A percentile compares a stretch with the other conserved stretches of the same genome.
phyloP scores from a whole-genome alignment of 169 alveolate species.

The Eimeria brunetti region DNA sequence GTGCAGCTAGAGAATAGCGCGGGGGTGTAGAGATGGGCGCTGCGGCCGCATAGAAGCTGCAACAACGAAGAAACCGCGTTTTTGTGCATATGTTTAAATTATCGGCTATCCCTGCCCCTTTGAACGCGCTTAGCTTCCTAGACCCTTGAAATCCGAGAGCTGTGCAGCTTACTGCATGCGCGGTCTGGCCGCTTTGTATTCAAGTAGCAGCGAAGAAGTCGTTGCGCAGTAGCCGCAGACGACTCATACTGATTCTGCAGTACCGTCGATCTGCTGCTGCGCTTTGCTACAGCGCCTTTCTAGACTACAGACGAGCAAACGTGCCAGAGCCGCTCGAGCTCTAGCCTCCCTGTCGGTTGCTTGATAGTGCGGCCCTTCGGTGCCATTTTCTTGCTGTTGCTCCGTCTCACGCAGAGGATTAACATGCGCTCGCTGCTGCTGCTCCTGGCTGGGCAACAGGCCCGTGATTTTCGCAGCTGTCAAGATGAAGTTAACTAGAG shows the following conservation, averaged over 20 bases:
- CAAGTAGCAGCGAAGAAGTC: not conserved
- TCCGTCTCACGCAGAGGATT: constrained; percentile 19
- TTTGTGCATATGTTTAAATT: not conserved
- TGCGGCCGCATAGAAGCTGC: not conserved
- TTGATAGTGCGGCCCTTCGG: not conserved
- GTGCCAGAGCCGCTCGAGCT: constrained; percentile 21
- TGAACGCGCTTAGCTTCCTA: not conserved
- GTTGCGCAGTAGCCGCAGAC: constrained; percentile 17
- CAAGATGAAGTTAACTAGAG: constrained; percentile 25
- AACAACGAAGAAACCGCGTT: not conserved
- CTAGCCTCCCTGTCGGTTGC: constrained; percentile 25
- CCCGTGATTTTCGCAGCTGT: constrained; percentile 17
- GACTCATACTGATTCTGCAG: not conserved
- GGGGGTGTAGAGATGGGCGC: not conserved
- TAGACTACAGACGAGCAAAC: not conserved
- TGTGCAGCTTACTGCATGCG: not conserved
- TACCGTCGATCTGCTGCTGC: not conserved
- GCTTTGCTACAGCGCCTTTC: not conserved
- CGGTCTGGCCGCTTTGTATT: not conserved
- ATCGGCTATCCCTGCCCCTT: not conserved
- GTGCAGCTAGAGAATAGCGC: constrained; percentile 14
- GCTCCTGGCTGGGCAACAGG: not conserved
- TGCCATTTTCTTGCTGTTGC: not conserved
- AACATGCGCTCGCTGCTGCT: not conserved
- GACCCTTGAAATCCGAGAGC: not conserved